Percentiles rank a stretch among this genome's conserved stretches.
phyloP scores from a whole-genome alignment of 805 yeast species.

The Candida sphagnicola region DNA sequence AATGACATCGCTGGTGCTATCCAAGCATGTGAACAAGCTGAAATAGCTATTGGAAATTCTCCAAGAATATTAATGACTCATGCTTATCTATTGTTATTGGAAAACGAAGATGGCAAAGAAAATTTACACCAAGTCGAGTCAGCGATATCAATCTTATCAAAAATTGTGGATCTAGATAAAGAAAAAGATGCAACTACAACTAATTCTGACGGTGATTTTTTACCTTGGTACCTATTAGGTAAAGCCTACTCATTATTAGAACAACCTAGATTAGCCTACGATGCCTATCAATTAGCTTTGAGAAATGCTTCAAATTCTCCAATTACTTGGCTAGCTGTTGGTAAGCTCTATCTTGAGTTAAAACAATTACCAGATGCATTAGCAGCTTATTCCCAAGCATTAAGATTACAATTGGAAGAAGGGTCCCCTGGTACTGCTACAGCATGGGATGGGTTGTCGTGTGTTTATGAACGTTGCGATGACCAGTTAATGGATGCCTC shows the following conservation, averaged over 20 bases:
- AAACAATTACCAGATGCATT: conserved; percentile 63
- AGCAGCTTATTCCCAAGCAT: conserved; percentile 65
- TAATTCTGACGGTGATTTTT: conserved; percentile 40
- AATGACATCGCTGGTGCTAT: conserved; percentile 49
- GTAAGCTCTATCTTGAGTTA: conserved; percentile 53
- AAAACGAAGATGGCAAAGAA: conserved; percentile 8
- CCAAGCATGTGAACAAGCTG: conserved; percentile 46
- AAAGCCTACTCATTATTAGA: conserved; percentile 46
- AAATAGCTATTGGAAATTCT: conserved; percentile 40
- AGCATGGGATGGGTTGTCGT: conserved; percentile 63
- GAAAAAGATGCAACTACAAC: conserved; percentile 19
- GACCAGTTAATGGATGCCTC: conserved; percentile 58
- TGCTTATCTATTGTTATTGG: conserved; percentile 42
- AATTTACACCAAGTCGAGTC: conserved; percentile 4
- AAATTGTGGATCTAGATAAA: conserved; percentile 24
- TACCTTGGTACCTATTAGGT: conserved; percentile 57
- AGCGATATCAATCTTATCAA: conserved; percentile 35
- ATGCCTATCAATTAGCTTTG: conserved; percentile 51
- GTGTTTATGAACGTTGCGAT: conserved; percentile 62
- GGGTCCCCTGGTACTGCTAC: conserved; percentile 46
- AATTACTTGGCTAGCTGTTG: conserved; percentile 66
- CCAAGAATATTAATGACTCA: conserved; percentile 45
- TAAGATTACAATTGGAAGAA: conserved; percentile 47
- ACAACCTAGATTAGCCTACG: conserved; percentile 50
- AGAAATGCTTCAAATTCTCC: conserved; percentile 50